Conservation (phyloP, 805 yeast species). For the Yueomyces sinensis region DNA sequence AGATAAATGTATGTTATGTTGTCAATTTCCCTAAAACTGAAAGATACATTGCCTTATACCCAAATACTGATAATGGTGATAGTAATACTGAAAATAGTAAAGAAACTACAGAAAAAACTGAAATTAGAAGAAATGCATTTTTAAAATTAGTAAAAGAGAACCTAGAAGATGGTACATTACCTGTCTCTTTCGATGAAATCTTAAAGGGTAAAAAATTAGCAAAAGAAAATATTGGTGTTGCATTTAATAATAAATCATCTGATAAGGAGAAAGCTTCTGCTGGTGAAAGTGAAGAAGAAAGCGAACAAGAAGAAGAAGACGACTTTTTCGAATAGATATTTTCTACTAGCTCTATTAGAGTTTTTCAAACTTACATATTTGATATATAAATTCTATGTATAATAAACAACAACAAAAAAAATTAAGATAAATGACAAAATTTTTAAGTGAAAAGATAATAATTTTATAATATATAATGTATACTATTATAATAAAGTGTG, state of each 20-base stretch:
- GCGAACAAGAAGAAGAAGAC: constrained; percentile 26
- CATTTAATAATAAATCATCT: constrained; percentile 2
- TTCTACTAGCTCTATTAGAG: background rate
- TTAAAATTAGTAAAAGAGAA: constrained; percentile 40
- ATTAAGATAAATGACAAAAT: background rate
- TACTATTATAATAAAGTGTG: constrained; percentile 7
- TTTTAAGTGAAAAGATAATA: background rate
- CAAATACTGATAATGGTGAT: constrained; percentile 27
- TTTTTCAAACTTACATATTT: constrained; percentile 1
- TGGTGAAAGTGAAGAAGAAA: constrained; percentile 10
- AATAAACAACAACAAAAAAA: no score
- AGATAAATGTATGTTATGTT: constrained; percentile 62
- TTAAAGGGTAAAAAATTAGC: constrained; percentile 24
- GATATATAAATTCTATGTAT: background rate
- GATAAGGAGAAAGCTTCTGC: background rate
- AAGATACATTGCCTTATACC: constrained; percentile 71
- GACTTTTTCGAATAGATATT: constrained; percentile 30
- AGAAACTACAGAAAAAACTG: constrained; percentile 29
- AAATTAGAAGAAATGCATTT: constrained; percentile 31
- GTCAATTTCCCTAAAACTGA: constrained; percentile 64
- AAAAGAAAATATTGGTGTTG: constrained; percentile 15
- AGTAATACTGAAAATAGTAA: constrained; percentile 3
- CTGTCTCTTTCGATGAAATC: constrained; percentile 39
- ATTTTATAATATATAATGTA: background rate
- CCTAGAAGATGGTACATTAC: constrained; percentile 40